Evolutionary conservation across 2,329 filamentous ascomycete genomes (phyloP), one percentile per base, ranked within the genome.

Genomic region (Rhynchosporium secalis): DNA sequence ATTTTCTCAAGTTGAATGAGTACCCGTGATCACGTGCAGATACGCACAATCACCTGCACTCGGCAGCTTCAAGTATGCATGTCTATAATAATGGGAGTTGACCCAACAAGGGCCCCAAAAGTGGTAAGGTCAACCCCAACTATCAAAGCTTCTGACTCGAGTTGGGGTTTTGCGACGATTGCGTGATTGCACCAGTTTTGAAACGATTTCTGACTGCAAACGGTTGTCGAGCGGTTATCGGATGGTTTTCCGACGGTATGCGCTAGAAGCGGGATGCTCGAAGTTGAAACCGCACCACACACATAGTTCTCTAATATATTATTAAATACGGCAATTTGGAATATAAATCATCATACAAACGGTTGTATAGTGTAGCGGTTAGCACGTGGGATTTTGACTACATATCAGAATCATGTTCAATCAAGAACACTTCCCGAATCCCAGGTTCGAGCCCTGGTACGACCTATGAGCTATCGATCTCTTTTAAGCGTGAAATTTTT

Each of bases 301-400:
- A 20, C 20, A 20, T 20, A 20, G 1, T n/a, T n/a, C 20, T 1
- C 20, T 43, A 1, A 3, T 12, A 43, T 43, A n/a, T 43, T 13
- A n/a, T n/a, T 15, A 8, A 43, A 43, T 43, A 43, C n/a, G n/a
- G n/a, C n/a, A n/a, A n/a, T n/a, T n/a, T n/a, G n/a, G n/a, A n/a
- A n/a, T n/a, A n/a, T n/a, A n/a, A 20, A 20, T 1, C 20, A 20
- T 20, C 20, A 20, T 20, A 20, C 1, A 40, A 33, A 38, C 40
- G 56, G 56, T 58, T 58, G 56, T 58, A 58, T 58, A 58, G 56
- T 58, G 56, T 58, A 58, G 56, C 45, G 56, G 56, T 58, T 58
- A 58, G 56, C 56, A 58, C 56, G 56, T 58, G 56, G 56, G 56
- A 58, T 58, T 58, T 58, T 58, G 56, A 58, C 56, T 58, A 49